These are phyloP conservation scores for Pythium dissimile DNA, from an alignment of 352 stramenopile genomes.

Conservation along the genomic window DNA sequence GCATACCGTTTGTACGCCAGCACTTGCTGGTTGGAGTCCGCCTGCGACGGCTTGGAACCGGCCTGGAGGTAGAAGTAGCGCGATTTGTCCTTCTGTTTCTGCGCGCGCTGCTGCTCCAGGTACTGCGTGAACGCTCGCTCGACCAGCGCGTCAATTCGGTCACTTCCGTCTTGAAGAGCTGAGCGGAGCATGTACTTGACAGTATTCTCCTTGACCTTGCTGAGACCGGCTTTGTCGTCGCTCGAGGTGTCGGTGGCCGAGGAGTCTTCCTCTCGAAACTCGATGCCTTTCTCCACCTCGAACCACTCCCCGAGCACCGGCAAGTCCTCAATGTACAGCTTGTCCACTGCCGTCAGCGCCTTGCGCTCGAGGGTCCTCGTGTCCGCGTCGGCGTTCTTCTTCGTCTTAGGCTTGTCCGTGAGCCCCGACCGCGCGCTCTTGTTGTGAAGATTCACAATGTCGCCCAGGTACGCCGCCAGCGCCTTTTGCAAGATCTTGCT, in stretches of 20 bases:
- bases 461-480: conserved; percentile 26
- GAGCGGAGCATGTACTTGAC: conserved; percentile 24
- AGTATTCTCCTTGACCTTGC: conserved; percentile 22
- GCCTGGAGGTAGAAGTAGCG: conserved; percentile 44
- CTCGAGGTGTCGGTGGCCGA: conserved; percentile 2
- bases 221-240: conserved; percentile 9
- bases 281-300: conserved; percentile 18
- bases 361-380: conserved; percentile 18
- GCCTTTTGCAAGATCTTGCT: conserved; percentile 38
- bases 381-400: neutral
- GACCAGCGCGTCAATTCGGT: conserved; percentile 34
- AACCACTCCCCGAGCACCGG: conserved; percentile 23
- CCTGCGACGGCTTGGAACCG: conserved; percentile 7
- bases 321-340: conserved; percentile 33
- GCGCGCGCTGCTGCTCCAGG: conserved; percentile 20
- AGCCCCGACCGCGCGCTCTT: conserved; percentile 32
- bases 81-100: conserved; percentile 31
- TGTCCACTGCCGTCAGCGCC: conserved; percentile 25
- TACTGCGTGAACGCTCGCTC: conserved; percentile 31
- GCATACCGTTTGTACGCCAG: conserved; percentile 58
- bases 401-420: conserved; percentile 24
- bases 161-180: conserved; percentile 18
- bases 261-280: conserved; percentile 31
- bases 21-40: conserved; percentile 6
- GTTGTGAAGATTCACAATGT: conserved; percentile 24